These are phyloP conservation scores for Cerrena zonata DNA, from an alignment of 1,284 basidiomycete genomes.

Conservation along the genomic window DNA sequence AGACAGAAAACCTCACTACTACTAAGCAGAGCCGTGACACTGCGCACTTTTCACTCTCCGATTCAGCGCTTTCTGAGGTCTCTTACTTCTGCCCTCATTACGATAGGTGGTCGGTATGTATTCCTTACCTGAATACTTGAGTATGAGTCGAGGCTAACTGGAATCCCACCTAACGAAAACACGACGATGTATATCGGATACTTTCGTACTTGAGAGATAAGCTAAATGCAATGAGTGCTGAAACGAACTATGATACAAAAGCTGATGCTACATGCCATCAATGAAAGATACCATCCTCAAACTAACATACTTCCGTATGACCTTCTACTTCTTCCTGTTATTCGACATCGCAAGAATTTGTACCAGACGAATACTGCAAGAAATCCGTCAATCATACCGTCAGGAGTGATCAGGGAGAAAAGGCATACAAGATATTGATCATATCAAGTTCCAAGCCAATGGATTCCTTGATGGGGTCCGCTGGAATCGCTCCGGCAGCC, in stretches of 20 bases:
- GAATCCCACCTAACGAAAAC: too few relatives aligned
- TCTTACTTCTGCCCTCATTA: too few relatives aligned
- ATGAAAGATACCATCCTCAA: background rate
- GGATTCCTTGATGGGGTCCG: constrained; percentile 77
- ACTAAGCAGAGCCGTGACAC: too few relatives aligned
- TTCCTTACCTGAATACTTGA: too few relatives aligned
- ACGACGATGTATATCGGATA: too few relatives aligned
- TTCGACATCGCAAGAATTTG: constrained; percentile 72
- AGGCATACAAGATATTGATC: constrained; percentile 77
- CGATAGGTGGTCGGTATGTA: too few relatives aligned
- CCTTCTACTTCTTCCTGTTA: constrained; percentile 38
- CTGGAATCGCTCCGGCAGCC: constrained; percentile 59
- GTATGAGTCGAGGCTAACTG: too few relatives aligned
- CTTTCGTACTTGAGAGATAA: background rate
- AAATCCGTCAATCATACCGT: background rate
- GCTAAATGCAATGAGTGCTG: background rate
- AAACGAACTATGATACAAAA: background rate
- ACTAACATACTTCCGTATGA: background rate
- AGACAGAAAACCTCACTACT: too few relatives aligned
- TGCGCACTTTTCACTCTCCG: too few relatives aligned
- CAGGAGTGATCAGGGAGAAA: background rate
- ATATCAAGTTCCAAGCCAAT: constrained; percentile 80
- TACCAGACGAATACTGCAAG: constrained; percentile 67
- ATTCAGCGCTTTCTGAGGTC: too few relatives aligned
- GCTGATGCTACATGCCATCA: background rate